A percentile compares a stretch with the other conserved stretches of the same genome.
phyloP scores from a whole-genome alignment of 2,329 filamentous ascomycete species.

The Gyromitra esculenta region DNA sequence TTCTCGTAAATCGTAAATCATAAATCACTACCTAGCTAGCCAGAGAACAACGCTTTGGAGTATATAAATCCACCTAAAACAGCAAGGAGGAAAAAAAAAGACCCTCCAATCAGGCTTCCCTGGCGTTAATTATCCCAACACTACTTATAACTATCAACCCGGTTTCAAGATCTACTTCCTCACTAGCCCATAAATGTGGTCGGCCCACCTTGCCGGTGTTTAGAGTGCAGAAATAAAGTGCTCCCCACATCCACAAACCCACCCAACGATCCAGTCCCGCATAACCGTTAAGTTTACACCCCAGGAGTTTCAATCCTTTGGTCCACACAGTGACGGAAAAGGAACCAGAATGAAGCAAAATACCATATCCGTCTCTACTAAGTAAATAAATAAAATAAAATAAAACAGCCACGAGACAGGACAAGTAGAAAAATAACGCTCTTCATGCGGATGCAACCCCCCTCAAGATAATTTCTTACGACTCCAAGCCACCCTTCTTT shows the following conservation, averaged over 20 bases:
- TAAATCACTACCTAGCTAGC: conserved; percentile 2
- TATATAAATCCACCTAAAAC: neutral
- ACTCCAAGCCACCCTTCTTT: conserved; percentile 58
- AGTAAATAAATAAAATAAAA: neutral
- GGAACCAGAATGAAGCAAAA: conserved; percentile 27
- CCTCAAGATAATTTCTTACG: conserved; percentile 9
- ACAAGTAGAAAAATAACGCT: conserved; percentile 25
- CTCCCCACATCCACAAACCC: conserved; percentile 28
- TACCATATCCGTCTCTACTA: conserved; percentile 20
- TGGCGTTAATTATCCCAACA: conserved; percentile 18
- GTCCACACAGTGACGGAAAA: conserved; percentile 19
- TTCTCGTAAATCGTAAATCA: neutral
- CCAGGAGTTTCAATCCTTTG: conserved; percentile 27
- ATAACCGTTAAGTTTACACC: conserved; percentile 17
- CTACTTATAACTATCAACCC: conserved; percentile 22
- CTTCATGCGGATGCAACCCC: conserved; percentile 12
- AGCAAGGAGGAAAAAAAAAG: neutral
- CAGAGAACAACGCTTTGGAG: neutral
- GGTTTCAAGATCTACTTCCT: conserved; percentile 23
- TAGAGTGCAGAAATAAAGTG: conserved; percentile 30
- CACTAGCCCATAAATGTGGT: conserved; percentile 27
- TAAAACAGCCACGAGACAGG: conserved; percentile 11
- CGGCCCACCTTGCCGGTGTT: conserved; percentile 29
- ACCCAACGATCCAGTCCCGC: conserved; percentile 33
- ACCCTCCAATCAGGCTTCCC: neutral